phyloP scores from a whole-genome alignment of 2,329 filamentous ascomycete species.

The Fusarium sp. region DNA sequence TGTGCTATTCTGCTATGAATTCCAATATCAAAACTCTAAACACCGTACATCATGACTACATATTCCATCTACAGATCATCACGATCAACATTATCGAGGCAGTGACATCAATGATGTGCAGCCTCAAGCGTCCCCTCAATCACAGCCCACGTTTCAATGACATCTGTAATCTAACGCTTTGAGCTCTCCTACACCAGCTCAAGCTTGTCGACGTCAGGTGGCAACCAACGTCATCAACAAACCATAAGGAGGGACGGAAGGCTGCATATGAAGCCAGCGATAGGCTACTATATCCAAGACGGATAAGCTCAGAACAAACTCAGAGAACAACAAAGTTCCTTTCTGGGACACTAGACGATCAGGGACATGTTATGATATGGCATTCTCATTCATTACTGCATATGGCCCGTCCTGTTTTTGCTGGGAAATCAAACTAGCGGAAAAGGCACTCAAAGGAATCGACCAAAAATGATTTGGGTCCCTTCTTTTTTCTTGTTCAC shows the following conservation, averaged over 20 bases:
- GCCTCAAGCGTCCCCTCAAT: not conserved
- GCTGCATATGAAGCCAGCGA: slow-evolving; percentile 13
- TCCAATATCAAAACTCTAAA: not conserved
- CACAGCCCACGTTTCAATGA: not conserved
- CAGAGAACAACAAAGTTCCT: slow-evolving; percentile 9
- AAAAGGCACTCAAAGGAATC: slow-evolving; percentile 20
- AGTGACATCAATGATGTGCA: slow-evolving; percentile 7
- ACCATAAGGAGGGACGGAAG: not conserved
- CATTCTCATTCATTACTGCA: slow-evolving; percentile 42
- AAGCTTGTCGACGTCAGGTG: slow-evolving; percentile 18
- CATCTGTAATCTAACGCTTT: not conserved
- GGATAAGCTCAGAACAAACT: slow-evolving; percentile 17
- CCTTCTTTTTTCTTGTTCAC: slow-evolving; percentile 1
- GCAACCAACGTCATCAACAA: slow-evolving; percentile 34
- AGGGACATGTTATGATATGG: slow-evolving; percentile 5
- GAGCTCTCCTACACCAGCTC: not conserved
- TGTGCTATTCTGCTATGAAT: not conserved
- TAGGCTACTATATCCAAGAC: slow-evolving; percentile 10
- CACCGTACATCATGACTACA: not conserved
- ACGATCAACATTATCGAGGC: not conserved
- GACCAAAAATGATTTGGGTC: slow-evolving; percentile 15
- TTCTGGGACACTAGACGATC: not conserved
- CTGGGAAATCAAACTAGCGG: slow-evolving; percentile 31
- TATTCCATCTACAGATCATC: not conserved
- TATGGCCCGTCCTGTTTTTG: slow-evolving; percentile 33